These are phyloP conservation scores for Backusella liffmaniae DNA, from an alignment of 192 early-diverging fungal species.

Conservation along the genomic window DNA sequence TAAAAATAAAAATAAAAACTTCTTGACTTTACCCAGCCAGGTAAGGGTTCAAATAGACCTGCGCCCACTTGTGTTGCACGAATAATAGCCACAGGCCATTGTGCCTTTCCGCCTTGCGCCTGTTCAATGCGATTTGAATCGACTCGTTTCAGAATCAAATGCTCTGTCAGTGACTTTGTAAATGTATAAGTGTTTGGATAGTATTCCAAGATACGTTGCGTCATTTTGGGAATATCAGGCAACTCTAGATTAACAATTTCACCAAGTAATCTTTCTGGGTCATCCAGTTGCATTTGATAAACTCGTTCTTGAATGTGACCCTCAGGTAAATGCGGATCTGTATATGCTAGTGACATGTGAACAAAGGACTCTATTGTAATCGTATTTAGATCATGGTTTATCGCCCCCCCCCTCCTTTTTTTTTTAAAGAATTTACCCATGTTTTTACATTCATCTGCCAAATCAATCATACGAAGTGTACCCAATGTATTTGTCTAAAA, in stretches of 20 bases:
- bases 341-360: conserved; percentile 36
- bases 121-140: conserved; percentile 39
- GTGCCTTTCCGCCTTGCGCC: conserved; percentile 35
- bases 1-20: background rate
- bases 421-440: conserved; percentile 19
- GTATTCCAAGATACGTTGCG: conserved; percentile 29
- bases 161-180: conserved; percentile 50
- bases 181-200: conserved; percentile 56
- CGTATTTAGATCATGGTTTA: too few species aligned
- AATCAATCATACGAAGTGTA: conserved; percentile 40
- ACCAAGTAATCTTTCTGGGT: conserved; percentile 34
- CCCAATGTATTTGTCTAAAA: conserved; percentile 39
- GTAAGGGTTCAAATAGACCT: conserved; percentile 31
- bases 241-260: conserved; percentile 37
- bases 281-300: conserved; percentile 37
- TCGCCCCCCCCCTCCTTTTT: too few species aligned
- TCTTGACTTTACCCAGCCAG: conserved; percentile 33
- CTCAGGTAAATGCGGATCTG: conserved; percentile 31
- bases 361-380: conserved; percentile 28
- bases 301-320: conserved; percentile 38
- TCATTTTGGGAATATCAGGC: conserved; percentile 40
- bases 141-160: conserved; percentile 42
- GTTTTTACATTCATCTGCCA: conserved; percentile 36
- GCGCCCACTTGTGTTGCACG: conserved; percentile 35
- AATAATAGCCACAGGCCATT: conserved; percentile 41